phyloP scores from a whole-genome alignment of 208 protist species.

The Crithidia fasciculata region DNA sequence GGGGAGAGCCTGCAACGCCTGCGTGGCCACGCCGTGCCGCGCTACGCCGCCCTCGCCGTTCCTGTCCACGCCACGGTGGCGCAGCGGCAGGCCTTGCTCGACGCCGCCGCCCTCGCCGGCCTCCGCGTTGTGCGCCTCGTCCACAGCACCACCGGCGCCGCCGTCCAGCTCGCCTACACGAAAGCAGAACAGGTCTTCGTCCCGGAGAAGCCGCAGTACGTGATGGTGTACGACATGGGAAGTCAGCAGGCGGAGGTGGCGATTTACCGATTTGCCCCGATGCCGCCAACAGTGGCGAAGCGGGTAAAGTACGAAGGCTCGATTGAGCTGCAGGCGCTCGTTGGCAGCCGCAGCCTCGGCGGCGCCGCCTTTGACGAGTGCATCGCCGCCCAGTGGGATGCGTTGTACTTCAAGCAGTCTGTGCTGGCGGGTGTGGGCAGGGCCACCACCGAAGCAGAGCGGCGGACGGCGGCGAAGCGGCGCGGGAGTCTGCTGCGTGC shows the following conservation, averaged over 20 bases:
- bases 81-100: slow-evolving; percentile 87
- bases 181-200: slow-evolving; percentile 56
- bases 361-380: slow-evolving; percentile 88
- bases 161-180: slow-evolving; percentile 60
- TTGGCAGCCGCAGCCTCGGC: slow-evolving; percentile 72
- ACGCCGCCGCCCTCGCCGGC: slow-evolving; percentile 84
- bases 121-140: slow-evolving; percentile 86
- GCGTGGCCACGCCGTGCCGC: slow-evolving; percentile 23
- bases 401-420: slow-evolving; percentile 46
- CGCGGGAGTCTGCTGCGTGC: slow-evolving; percentile 79
- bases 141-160: slow-evolving; percentile 81
- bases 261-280: slow-evolving; percentile 56
- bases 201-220: slow-evolving; percentile 25
- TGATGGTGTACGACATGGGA: slow-evolving; percentile 92
- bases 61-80: slow-evolving; percentile 66
- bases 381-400: slow-evolving; percentile 84
- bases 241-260: slow-evolving; percentile 74
- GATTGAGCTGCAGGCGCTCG: slow-evolving; percentile 40
- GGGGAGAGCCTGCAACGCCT: not conserved
- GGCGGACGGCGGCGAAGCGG: slow-evolving; percentile 34
- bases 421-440: slow-evolving; percentile 23
- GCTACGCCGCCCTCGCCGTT: slow-evolving; percentile 77
- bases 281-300: slow-evolving; percentile 14
- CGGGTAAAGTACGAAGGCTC: not conserved
- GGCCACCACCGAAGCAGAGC: slow-evolving; percentile 22